Base-by-base conservation (phyloP, 2,329 filamentous ascomycete species). In the Sporothrix pseudoabietina region DNA sequence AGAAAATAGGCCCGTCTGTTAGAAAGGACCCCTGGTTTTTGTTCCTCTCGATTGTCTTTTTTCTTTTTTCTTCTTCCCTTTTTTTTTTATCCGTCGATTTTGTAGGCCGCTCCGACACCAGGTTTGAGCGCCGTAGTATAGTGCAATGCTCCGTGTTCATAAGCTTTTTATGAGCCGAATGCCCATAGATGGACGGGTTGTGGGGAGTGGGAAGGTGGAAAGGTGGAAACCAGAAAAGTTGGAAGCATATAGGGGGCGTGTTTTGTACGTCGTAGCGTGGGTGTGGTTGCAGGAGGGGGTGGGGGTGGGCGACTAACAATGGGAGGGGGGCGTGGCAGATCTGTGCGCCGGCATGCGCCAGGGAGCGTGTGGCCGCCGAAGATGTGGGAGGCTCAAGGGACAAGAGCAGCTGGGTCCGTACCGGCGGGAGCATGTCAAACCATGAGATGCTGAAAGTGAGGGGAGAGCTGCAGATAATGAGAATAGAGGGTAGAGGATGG, bases 311-410 rank as follows among this genome's bases (percentile, higher is more conserved):
- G 39, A 54, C 26, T 30, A 54, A 63, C 55, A 14, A 19, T 32
- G 16, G 44, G 44, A 22, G 47, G 65, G 69, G 69, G 54, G 52
- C 9, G 69, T 71, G 69, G 54, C 22, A 49, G 54, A 57, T 44
- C 49, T 30, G 32, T 30, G 32, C 2, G 35, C 52, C n/a, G 22
- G 68, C 12, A 44, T 59, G 52, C 32, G 32, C 19, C 16, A 55
- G 32, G n/a, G 65, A 30, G 68, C 19, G 35, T 41, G 52, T 44
- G 32, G 16, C 54, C 54, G 69, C 69, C 39, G 52, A 71, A 61
- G 52, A 59, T 71, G 69, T 61, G 54, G 54, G 26, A 32, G 41
- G 69, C 52, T 41, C 41, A 19, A 47, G 26, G 7, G 54, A 22
- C 54, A 59, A 59, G n/a, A 47, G 39, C 35, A 57, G 52, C 69